Evolutionary conservation across 139 green algal species (phyloP), one percentile per base, ranked within the genome.

Genomic region (Volvox africanus): DNA sequence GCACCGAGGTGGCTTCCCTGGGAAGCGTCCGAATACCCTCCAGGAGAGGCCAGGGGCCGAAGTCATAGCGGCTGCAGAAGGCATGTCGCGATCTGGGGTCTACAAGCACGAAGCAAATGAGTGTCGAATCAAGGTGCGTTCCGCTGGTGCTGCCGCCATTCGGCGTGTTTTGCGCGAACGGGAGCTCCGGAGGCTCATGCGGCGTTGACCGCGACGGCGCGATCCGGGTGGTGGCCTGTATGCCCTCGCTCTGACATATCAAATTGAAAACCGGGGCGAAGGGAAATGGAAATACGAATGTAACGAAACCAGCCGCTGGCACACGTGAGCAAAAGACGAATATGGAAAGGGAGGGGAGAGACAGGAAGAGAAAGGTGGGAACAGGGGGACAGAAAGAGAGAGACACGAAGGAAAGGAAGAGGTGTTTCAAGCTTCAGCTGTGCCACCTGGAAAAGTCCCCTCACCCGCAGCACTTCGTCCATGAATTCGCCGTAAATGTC

Each of bases 81-180:
- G 95, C 94, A 79, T 99, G 97, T 28, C 82, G 61, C 0, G 89
- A 88, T 14, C 36, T 22, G 0, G 92, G 91, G 81, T 96, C 94
- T 5, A 99, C 95, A 61, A 99, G 91, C 65, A 99, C 98, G 93
- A 98, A 99, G 94, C 98, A 99, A 30, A 98, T 89, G 76, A 99
- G 93, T 37, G 98, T 99, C 16, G 73, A 77, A 61, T 90, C 44
- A 28, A 90, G 44, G 9, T 55, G 5, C 5, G 44, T 14, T 55
- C 44, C 44, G 44, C 44, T 55, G 9, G 44, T 55, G 44, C 44
- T 55, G 44, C 9, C 44, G n/a, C n/a, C n/a, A n/a, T n/a, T n/a
- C n/a, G n/a, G n/a, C n/a, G n/a, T n/a, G n/a, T n/a, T n/a, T n/a
- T n/a, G n/a, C n/a, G n/a, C n/a, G n/a, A n/a, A n/a, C n/a, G n/a